Conservation (phyloP, 164 flowering plant genomes). For the Aristolochia fimbriata region DNA sequence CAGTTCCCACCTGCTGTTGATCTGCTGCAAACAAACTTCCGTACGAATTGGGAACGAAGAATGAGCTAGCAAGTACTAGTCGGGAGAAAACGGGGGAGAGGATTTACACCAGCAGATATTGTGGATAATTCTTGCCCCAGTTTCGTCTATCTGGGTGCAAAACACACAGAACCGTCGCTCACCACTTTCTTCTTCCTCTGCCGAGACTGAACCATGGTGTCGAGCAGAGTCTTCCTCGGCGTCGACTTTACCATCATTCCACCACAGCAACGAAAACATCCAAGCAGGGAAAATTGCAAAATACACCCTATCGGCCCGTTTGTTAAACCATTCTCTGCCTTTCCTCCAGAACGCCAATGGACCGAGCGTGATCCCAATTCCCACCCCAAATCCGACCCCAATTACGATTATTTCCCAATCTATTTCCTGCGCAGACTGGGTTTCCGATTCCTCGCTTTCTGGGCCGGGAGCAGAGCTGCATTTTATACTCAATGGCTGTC, state of each 20-base stretch:
- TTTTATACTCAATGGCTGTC: conserved; percentile 3
- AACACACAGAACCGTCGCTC: background rate
- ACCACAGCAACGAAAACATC: background rate
- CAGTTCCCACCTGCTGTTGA: too few species aligned
- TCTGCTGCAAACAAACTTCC: too few species aligned
- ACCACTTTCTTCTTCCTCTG: background rate
- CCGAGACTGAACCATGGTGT: background rate
- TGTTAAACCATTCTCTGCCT: conserved; percentile 2
- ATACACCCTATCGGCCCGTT: background rate
- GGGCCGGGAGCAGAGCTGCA: background rate
- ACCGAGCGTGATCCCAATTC: background rate
- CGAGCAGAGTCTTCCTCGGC: background rate
- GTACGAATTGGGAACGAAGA: too few species aligned
- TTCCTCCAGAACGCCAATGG: background rate
- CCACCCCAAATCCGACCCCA: conserved; percentile 4
- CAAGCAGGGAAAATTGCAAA: background rate
- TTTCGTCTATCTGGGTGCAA: conserved; percentile 1
- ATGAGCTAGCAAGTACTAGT: too few species aligned
- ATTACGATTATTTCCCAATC: background rate
- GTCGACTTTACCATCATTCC: background rate
- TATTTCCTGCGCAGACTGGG: background rate
- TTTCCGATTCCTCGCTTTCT: too few species aligned
- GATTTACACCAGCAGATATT: background rate
- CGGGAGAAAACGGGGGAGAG: background rate
- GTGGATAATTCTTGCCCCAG: background rate